These are phyloP conservation scores for Xylaria acuta DNA, from an alignment of 495 filamentous ascomycete species.

Conservation along the genomic window DNA sequence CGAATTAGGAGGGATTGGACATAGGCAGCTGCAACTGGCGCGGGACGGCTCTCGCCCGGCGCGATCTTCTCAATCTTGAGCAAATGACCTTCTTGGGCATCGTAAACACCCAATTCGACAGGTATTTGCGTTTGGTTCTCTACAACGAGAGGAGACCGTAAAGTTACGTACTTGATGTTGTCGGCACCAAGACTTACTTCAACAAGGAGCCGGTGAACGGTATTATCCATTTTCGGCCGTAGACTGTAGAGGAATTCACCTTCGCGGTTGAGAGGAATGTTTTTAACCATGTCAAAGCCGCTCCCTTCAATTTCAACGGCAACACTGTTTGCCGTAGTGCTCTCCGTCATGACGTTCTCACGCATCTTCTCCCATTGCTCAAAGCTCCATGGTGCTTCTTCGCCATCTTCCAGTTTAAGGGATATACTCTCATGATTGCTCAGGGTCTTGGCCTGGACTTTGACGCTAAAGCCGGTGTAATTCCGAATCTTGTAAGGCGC, in stretches of 20 bases:
- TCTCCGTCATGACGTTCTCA: constrained; percentile 85
- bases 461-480: constrained; percentile 89
- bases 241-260: constrained; percentile 89
- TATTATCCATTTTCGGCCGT: constrained; percentile 75
- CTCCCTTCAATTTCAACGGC: constrained; percentile 88
- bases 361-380: constrained; percentile 94
- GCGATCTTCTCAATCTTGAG: constrained; percentile 98
- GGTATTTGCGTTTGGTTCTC: constrained; percentile 98
- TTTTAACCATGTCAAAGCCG: constrained; percentile 87
- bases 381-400: constrained; percentile 94
- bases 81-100: constrained; percentile 84
- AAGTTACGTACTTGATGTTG: constrained; percentile 97
- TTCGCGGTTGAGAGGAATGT: constrained; percentile 90
- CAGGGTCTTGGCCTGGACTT: constrained; percentile 77
- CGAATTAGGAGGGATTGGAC: constrained; percentile 89
- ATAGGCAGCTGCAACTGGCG: constrained; percentile 90
- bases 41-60: constrained; percentile 87
- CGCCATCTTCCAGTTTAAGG: constrained; percentile 84
- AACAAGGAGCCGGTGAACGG: constrained; percentile 88
- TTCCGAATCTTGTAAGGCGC: constrained; percentile 94
- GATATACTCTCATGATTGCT: constrained; percentile 63
- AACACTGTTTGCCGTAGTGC: constrained; percentile 72
- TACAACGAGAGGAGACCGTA: constrained; percentile 92
- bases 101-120: constrained; percentile 92
- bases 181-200: constrained; percentile 89